Conservation (phyloP, 306 rosid species). For the Acacia melanoxylon region DNA sequence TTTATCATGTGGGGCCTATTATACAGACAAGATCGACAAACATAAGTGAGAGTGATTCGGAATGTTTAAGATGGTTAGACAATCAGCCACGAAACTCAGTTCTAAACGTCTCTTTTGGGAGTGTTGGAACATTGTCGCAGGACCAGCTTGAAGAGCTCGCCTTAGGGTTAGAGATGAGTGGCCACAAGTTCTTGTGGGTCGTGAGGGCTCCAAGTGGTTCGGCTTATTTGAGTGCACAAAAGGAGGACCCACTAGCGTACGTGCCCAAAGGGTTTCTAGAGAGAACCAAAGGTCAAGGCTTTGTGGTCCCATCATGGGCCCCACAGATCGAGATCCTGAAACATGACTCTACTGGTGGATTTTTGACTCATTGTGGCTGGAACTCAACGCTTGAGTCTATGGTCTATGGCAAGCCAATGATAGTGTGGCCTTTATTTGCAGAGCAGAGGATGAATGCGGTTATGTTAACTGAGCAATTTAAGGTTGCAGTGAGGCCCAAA, state of each 20-base stretch:
- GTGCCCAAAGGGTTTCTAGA: background rate
- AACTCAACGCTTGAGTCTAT: background rate
- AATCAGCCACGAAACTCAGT: constrained; percentile 22
- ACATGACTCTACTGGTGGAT: background rate
- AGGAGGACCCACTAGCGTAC: background rate
- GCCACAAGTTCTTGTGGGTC: background rate
- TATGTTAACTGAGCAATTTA: background rate
- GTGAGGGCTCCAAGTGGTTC: background rate
- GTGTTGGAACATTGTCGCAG: background rate
- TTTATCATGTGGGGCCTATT: constrained; percentile 15
- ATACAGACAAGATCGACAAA: background rate
- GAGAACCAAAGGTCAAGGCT: background rate
- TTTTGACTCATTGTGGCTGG: background rate
- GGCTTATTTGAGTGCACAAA: background rate
- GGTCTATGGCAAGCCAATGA: background rate
- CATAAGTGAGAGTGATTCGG: background rate
- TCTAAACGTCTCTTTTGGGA: constrained; percentile 17
- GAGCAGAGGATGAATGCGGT: constrained; percentile 1
- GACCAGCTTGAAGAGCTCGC: background rate
- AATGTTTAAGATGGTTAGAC: constrained; percentile 7
- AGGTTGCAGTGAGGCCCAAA: constrained; percentile 21
- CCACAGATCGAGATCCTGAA: background rate
- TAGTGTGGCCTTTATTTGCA: constrained; percentile 5
- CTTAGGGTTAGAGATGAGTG: background rate
- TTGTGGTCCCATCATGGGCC: background rate